Base-by-base conservation (phyloP, 768 basidiomycete species). In the Rubroboletus satanas region DNA sequence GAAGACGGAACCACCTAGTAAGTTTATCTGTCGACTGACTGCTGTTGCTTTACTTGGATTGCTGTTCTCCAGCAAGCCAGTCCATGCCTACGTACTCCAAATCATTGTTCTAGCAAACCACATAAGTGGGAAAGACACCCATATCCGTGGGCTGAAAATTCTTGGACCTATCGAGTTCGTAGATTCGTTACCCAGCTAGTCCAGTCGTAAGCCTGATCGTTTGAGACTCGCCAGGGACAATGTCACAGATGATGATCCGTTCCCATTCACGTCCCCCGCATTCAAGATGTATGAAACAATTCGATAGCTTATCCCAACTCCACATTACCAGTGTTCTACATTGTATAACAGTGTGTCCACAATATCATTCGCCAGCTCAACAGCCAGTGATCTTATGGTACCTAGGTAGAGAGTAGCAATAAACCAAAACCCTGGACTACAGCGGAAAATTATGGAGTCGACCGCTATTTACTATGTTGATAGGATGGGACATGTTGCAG, bases 61-160 rank as follows among this genome's bases (percentile, higher is more conserved):
- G 21, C 4, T 43, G 21, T 50, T 28, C 15, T 26, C 37, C 64
- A 96, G 94, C 54, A 91, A 88, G 67, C 88, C 93, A 0, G 82
- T 98, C 12, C 83, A 88, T 59, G 90, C 92, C 2, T 94, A 96
- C 65, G 83, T 98, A 10, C 72, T 99, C 3, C 93, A 98, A 69
- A 79, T 98, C 41, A 87, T 95, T 55, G 82, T 99, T 46, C 78
- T 93, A 14, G 85, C 88, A 21, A 99, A 98, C 67, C 94, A 98
- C 67, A 88, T 97, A 87, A 98, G 95, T 63, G 97, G 97, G 7
- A 98, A 98, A 68, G 97, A 99, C 72, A 98, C 97, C 9, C 97
- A 99, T 73, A 90, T 99, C 17, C 84, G 97, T 12, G 95, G 96
- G 4, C 72, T 98, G 38, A 84, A 79, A 35, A 80, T 98, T n/a